These are phyloP conservation scores for Canna indica DNA, from an alignment of 176 grass and related monocot genomes.

Conservation along the genomic window DNA sequence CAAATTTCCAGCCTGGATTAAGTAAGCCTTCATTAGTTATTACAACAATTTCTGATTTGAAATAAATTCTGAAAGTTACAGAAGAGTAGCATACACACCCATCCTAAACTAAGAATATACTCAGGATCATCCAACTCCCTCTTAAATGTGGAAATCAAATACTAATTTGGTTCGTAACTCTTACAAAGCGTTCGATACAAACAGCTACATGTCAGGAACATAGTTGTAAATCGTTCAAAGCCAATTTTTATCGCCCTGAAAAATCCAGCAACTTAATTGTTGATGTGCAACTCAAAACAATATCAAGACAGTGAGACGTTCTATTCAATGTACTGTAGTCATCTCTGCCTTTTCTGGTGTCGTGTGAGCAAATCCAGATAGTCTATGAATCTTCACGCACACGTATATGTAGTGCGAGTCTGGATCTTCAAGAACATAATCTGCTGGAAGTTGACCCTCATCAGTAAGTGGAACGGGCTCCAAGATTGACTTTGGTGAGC, in stretches of 20 bases:
- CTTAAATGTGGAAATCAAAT: not conserved
- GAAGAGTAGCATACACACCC: no score
- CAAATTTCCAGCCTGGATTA: no score
- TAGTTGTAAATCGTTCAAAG: not conserved
- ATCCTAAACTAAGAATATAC: no score
- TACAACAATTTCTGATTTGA: no score
- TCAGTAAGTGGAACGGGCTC: slow-evolving; percentile 55
- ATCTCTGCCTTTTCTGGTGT: not conserved
- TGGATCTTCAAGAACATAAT: slow-evolving; percentile 71
- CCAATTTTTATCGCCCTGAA: no score
- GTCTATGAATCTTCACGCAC: slow-evolving; percentile 41
- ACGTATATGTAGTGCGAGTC: slow-evolving; percentile 80
- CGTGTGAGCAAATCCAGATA: not conserved
- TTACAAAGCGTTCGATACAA: not conserved
- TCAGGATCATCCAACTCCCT: not conserved
- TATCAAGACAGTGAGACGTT: not conserved
- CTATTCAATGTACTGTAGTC: not conserved
- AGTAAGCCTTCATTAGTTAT: no score
- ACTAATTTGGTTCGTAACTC: not conserved
- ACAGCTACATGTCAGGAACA: not conserved
- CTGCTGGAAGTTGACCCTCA: slow-evolving; percentile 45
- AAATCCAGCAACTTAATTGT: not conserved
- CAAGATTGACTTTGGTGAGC: slow-evolving; percentile 23
- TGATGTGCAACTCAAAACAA: not conserved
- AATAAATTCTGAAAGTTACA: no score